Percentiles rank a stretch among this genome's conserved stretches.
phyloP scores from a whole-genome alignment of 2,329 filamentous ascomycete genomes.

The Aspergillus terreus region DNA sequence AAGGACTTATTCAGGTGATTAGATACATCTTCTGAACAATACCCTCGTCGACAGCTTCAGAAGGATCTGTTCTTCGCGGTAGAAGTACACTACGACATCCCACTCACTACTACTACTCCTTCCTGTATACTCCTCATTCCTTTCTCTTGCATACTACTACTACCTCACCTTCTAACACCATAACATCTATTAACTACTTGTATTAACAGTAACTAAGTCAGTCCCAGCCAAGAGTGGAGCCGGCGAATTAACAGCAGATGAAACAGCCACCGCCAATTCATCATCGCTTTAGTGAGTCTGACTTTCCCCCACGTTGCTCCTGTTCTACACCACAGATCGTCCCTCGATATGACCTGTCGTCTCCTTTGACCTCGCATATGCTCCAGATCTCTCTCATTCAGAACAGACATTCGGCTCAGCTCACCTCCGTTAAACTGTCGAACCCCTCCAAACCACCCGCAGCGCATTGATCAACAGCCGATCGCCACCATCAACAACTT shows the following conservation, averaged over 20 bases:
- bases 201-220: too few relatives aligned
- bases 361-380: neutral
- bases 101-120: too few relatives aligned
- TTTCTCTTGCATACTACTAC: too few relatives aligned
- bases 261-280: neutral
- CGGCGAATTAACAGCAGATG: neutral
- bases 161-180: too few relatives aligned
- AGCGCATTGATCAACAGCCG: neutral
- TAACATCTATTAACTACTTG: too few relatives aligned
- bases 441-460: neutral
- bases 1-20: too few relatives aligned
- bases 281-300: neutral
- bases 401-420: neutral
- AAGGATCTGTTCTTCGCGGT: too few relatives aligned
- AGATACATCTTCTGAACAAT: too few relatives aligned
- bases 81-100: too few relatives aligned
- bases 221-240: neutral
- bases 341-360: slow-evolving; percentile 1
- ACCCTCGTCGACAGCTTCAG: too few relatives aligned
- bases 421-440: neutral
- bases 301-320: neutral
- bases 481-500: neutral
- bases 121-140: too few relatives aligned
- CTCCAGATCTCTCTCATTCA: too few relatives aligned
- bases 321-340: neutral